These are phyloP conservation scores for Grammothele lineata DNA, from an alignment of 768 basidiomycete genomes.

Conservation along the genomic window DNA sequence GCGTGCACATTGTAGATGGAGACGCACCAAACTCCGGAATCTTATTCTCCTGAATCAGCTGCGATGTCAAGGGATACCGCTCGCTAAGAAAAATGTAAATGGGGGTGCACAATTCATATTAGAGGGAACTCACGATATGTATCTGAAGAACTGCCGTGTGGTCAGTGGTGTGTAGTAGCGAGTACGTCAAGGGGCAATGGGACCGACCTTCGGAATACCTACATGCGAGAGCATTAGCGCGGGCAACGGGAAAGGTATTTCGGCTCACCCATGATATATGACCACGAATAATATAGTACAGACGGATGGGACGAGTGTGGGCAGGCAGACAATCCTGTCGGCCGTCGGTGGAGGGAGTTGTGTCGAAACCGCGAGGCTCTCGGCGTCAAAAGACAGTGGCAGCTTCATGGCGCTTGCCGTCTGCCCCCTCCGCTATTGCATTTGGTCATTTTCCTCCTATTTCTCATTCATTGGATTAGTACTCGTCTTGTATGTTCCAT, in stretches of 20 bases:
- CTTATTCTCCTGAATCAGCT: conserved; percentile 96
- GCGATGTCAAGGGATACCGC: conserved; percentile 96
- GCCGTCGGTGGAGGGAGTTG: too few species aligned
- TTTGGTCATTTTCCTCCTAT: too few species aligned
- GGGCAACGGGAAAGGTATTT: too few species aligned
- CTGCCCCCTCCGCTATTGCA: too few species aligned
- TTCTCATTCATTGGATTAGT: too few species aligned
- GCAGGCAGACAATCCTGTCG: too few species aligned
- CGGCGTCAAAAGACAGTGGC: too few species aligned
- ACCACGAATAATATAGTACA: conserved; percentile 3
- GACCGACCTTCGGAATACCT: conserved; percentile 48
- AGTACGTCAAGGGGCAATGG: background rate
- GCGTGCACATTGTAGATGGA: background rate
- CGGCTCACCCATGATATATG: conserved; percentile 8
- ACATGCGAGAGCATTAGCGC: conserved; percentile 1
- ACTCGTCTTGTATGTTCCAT: too few species aligned
- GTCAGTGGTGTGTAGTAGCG: background rate
- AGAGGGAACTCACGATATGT: conserved; percentile 69
- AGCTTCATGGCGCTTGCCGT: too few species aligned
- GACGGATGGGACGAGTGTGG: background rate
- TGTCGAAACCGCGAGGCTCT: too few species aligned
- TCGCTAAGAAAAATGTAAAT: conserved; percentile 50
- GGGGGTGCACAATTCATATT: background rate
- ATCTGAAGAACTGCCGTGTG: conserved; percentile 81
- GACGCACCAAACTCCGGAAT: conserved; percentile 92